phyloP scores from a whole-genome alignment of 805 yeast genomes.

The Sungouiozyma ichnusensis region DNA sequence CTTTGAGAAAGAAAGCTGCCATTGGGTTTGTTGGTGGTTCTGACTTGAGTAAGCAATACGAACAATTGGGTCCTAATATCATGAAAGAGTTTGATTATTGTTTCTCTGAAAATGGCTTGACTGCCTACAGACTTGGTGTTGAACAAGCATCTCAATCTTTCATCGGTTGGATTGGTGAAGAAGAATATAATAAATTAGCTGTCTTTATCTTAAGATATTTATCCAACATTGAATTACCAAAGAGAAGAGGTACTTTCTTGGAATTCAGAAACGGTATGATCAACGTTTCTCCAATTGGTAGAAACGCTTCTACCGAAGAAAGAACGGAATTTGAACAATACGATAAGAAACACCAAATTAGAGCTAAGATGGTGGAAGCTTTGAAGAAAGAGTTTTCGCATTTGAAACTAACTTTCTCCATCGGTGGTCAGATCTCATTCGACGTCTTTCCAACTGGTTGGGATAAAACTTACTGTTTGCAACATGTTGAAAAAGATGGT shows the following conservation, averaged over 20 bases:
- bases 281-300: constrained; percentile 95
- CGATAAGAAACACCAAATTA: constrained; percentile 71
- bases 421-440: constrained; percentile 98
- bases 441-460: constrained; percentile 99
- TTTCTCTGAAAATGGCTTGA: constrained; percentile 94
- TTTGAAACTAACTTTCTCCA: constrained; percentile 83
- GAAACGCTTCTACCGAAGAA: constrained; percentile 92
- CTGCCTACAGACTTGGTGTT: constrained; percentile 89
- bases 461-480: constrained; percentile 98
- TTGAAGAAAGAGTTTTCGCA: constrained; percentile 76
- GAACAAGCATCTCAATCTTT: constrained; percentile 88
- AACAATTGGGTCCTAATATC: constrained; percentile 81
- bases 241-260: constrained; percentile 96
- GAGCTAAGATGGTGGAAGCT: constrained; percentile 78
- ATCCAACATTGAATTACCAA: constrained; percentile 79
- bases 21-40: constrained; percentile 98
- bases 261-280: constrained; percentile 99
- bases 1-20: constrained; percentile 83
- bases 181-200: constrained; percentile 80
- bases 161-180: constrained; percentile 92
- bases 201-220: constrained; percentile 79
- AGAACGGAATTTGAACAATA: constrained; percentile 84
- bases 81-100: constrained; percentile 84
- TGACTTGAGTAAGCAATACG: constrained; percentile 87
- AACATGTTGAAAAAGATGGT: constrained; percentile 78